Conservation (phyloP, 495 filamentous ascomycete species). For the Corynascus novoguineensis region DNA sequence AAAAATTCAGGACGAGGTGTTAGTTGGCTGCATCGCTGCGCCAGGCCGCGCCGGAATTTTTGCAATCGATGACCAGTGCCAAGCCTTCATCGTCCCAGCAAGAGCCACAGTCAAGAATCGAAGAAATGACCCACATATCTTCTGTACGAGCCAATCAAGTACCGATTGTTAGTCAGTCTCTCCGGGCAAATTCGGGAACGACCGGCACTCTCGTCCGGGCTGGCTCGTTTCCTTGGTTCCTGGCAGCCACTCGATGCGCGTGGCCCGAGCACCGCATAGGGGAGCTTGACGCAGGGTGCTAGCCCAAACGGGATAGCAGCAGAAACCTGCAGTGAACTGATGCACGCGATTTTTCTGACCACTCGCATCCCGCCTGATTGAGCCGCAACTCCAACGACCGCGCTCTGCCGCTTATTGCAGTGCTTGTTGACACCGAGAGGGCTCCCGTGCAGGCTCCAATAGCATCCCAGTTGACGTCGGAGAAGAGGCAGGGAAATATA, state of each 20-base stretch:
- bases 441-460: not conserved
- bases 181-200: slow-evolving; percentile 29
- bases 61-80: slow-evolving; percentile 23
- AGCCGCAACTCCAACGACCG: slow-evolving; percentile 18
- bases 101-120: slow-evolving; percentile 28
- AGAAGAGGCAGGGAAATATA: not conserved
- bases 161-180: slow-evolving; percentile 21
- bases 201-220: slow-evolving; percentile 12
- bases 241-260: not conserved
- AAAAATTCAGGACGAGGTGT: slow-evolving; percentile 19
- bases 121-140: not conserved
- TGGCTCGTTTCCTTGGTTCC: slow-evolving; percentile 1
- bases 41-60: slow-evolving; percentile 16
- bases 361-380: slow-evolving; percentile 13
- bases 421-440: not conserved
- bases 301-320: slow-evolving; percentile 12
- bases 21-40: slow-evolving; percentile 10
- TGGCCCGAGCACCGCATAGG: not conserved
- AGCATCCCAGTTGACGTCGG: not conserved
- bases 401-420: not conserved
- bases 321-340: slow-evolving; percentile 9
- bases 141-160: slow-evolving; percentile 18
- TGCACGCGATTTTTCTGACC: slow-evolving; percentile 16
- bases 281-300: slow-evolving; percentile 2
- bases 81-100: slow-evolving; percentile 15